Base-by-base conservation (phyloP, 768 basidiomycete genomes). In the Mycena floridula region DNA sequence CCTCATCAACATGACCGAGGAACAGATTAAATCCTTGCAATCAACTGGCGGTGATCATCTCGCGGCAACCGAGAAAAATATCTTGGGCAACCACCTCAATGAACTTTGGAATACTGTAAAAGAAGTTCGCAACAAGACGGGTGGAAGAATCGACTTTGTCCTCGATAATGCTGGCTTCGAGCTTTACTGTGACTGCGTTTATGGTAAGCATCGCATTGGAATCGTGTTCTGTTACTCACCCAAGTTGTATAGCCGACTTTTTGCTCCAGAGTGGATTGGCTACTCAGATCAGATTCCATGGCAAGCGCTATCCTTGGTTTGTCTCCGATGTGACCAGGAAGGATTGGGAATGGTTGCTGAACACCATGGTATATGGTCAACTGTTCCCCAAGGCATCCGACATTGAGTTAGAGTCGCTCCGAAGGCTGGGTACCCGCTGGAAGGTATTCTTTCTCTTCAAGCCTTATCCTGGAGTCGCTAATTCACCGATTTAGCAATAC, bases 1-100 rank as follows among this genome's bases (percentile, higher is more conserved):
- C 27, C 73, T 96, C 47, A 97, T 96, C 63, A 90, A 97, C 66
- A 95, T 96, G 93, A 88, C 88, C 6, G 94, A 97, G 64, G 93
- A 96, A 24, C 93, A 96, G 62, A 96, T 97, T 67, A 93, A 92
- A 61, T 79, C 85, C 37, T 74, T 96, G n/a, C 94, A 97, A 59
- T 93, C 92, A 12, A 95, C 93, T 15, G 94, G 93, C 9, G 91
- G 92, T n/a, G 94, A 92, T 37, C 81, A 90, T 49, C 81, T 97
- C 37, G 93, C 93, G 3, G 89, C 91, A 2, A 93, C 94, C 2
- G 92, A 95, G 66, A 93, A 94, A 68, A 96, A 96, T 54, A 96
- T 96, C 51, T 72, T 96, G 24, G 93, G 92, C 26, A 95, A 96
- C 64, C 73, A 92, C 57, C 69, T 89, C 49, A 59, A 65, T 32